Percentiles rank a stretch among this genome's conserved stretches.
These are phyloP conservation scores for Mucor indicus DNA, from an alignment of 371 early-diverging fungal species.

Conservation along the genomic window DNA sequence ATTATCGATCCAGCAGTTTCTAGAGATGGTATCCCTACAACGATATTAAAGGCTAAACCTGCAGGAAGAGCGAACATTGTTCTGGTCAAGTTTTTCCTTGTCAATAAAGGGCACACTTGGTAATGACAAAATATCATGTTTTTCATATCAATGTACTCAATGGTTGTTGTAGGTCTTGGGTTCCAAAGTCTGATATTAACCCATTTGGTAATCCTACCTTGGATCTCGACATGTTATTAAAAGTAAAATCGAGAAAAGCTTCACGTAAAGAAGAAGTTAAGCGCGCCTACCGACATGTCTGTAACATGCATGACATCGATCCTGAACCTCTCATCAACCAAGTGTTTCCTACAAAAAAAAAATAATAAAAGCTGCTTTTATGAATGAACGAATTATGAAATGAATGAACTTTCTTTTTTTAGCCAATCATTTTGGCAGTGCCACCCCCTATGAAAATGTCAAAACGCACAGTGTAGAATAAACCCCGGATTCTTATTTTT, in stretches of 20 bases:
- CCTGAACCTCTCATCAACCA: no score
- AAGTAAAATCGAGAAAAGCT: slow-evolving; percentile 23
- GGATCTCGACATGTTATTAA: slow-evolving; percentile 30
- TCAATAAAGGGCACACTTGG: slow-evolving; percentile 31
- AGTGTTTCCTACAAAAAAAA: no score
- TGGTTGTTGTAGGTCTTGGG: slow-evolving; percentile 40
- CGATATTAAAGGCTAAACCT: no score
- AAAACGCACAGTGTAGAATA: no score
- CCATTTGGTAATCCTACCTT: slow-evolving; percentile 27
- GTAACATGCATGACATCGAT: slow-evolving; percentile 24
- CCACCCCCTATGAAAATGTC: no score
- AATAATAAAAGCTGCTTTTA: no score
- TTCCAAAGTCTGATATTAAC: slow-evolving; percentile 19
- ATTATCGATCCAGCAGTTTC: slow-evolving; percentile 30
- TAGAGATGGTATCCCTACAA: no score
- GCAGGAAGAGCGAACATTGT: no score
- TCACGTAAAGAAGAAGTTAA: slow-evolving; percentile 30
- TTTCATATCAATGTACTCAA: background rate
- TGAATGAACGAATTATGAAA: no score
- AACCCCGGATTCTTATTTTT: background rate
- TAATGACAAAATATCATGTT: slow-evolving; percentile 8
- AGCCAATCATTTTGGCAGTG: no score
- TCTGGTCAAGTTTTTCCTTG: slow-evolving; percentile 14
- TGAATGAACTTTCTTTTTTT: no score
- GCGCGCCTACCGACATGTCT: slow-evolving; percentile 30